Conservation (phyloP, 2,329 filamentous ascomycete species). For the Didymella pomorum region DNA sequence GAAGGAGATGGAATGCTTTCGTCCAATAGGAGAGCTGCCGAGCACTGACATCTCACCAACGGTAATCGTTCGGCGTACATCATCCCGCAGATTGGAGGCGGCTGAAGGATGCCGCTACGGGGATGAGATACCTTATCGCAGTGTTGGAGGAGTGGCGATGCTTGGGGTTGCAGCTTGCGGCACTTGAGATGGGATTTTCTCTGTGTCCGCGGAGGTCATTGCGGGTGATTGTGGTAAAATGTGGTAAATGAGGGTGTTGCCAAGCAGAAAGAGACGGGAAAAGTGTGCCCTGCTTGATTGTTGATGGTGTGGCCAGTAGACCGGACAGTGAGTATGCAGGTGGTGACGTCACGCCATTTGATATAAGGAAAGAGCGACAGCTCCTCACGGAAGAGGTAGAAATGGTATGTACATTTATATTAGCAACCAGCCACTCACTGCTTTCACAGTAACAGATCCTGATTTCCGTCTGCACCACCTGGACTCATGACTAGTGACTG, state of each 20-base stretch:
- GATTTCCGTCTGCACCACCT: slow-evolving; percentile 39
- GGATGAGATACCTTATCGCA: slow-evolving; percentile 4
- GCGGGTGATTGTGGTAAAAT: not conserved
- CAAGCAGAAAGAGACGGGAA: too few species aligned
- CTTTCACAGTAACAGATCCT: slow-evolving; percentile 41
- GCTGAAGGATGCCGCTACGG: slow-evolving; percentile 6
- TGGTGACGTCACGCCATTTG: not conserved
- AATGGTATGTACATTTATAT: slow-evolving; percentile 5
- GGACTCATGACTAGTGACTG: slow-evolving; percentile 43
- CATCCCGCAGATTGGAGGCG: slow-evolving; percentile 5
- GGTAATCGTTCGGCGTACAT: slow-evolving; percentile 5
- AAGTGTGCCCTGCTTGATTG: not conserved
- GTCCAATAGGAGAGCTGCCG: slow-evolving; percentile 11
- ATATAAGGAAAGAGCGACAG: not conserved
- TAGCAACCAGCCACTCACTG: not conserved
- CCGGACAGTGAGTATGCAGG: not conserved
- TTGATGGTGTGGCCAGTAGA: not conserved
- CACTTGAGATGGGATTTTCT: not conserved
- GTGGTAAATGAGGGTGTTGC: not conserved
- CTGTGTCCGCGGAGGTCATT: not conserved
- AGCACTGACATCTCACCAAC: not conserved
- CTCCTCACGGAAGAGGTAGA: not conserved
- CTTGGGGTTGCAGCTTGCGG: not conserved
- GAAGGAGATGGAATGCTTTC: slow-evolving; percentile 6
- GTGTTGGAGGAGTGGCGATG: slow-evolving; percentile 1